Conservation (phyloP, 1,139 yeast genomes). For the Saccharomyces hybrid region DNA sequence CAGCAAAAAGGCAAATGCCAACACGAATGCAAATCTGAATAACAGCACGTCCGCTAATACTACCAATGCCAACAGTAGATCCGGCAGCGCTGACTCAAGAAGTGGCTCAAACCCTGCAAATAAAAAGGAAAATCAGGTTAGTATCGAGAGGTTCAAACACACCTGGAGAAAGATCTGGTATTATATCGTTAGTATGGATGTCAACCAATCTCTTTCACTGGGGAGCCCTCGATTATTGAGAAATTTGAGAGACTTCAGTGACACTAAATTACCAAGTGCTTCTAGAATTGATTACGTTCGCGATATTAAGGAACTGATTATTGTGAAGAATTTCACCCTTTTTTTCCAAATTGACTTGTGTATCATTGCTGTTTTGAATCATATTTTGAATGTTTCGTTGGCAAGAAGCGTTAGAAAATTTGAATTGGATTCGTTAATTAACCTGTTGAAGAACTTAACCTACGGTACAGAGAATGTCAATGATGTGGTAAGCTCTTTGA, state of each 20-base stretch:
- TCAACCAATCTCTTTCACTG: constrained; percentile 35
- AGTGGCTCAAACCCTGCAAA: constrained; percentile 5
- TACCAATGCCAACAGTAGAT: not conserved
- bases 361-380: constrained; percentile 28
- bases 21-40: constrained; percentile 3
- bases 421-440: constrained; percentile 33
- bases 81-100: constrained; percentile 1
- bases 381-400: constrained; percentile 27
- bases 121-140: constrained; percentile 24
- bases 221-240: constrained; percentile 37
- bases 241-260: constrained; percentile 30
- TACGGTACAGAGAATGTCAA: constrained; percentile 27
- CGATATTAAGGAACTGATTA: constrained; percentile 29
- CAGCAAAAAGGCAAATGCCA: constrained; percentile 4
- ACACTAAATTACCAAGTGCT: constrained; percentile 33
- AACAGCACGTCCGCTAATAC: not conserved
- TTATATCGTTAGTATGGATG: constrained; percentile 39
- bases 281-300: constrained; percentile 31
- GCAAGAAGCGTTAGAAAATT: constrained; percentile 35
- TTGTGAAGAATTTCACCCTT: constrained; percentile 29
- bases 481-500: constrained; percentile 23
- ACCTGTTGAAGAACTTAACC: constrained; percentile 28
- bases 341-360: constrained; percentile 31
- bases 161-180: constrained; percentile 44
- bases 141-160: constrained; percentile 30